phyloP scores from a whole-genome alignment of 345 rosid species.

The Hevea brasiliensis region DNA sequence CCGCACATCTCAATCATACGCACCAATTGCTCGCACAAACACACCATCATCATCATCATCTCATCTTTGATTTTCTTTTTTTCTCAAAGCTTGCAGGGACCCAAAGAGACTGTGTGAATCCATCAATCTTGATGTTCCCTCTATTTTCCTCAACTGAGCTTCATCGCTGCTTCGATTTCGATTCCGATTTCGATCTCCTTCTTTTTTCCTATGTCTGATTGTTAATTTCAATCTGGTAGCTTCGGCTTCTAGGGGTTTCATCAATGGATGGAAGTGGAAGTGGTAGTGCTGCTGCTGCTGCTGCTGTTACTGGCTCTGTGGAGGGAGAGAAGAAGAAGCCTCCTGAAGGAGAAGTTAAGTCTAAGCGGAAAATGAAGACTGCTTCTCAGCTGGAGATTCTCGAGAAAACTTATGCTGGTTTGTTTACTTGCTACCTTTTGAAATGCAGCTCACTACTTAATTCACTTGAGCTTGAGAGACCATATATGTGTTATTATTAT shows the following conservation, averaged over 20 bases:
- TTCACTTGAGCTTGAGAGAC: not conserved
- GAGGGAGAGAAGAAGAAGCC: constrained; percentile 64
- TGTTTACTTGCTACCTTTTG: constrained; percentile 3
- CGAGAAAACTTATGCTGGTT: constrained; percentile 79
- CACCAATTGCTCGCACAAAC: not conserved
- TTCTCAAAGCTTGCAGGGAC: not conserved
- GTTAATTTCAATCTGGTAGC: not conserved
- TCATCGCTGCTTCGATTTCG: constrained; percentile 2
- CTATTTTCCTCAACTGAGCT: not conserved
- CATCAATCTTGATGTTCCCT: not conserved
- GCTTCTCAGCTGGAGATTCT: constrained; percentile 86
- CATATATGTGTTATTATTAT: not conserved
- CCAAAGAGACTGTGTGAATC: not conserved
- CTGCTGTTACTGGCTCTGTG: constrained; percentile 19
- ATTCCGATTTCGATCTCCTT: not conserved
- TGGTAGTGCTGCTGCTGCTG: constrained; percentile 33
- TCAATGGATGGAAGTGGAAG: constrained; percentile 28
- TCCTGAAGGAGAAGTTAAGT: constrained; percentile 59
- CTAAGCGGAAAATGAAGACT: constrained; percentile 90
- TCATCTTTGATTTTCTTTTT: constrained; percentile 17
- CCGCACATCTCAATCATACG: constrained; percentile 66
- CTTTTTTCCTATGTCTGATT: not conserved
- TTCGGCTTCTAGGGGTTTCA: constrained; percentile 4
- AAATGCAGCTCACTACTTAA: not conserved
- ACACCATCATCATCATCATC: not conserved